Percentiles rank a stretch among this genome's conserved stretches.
phyloP scores from a whole-genome alignment of 2,329 filamentous ascomycete genomes.

The Harringtonia lauricola region DNA sequence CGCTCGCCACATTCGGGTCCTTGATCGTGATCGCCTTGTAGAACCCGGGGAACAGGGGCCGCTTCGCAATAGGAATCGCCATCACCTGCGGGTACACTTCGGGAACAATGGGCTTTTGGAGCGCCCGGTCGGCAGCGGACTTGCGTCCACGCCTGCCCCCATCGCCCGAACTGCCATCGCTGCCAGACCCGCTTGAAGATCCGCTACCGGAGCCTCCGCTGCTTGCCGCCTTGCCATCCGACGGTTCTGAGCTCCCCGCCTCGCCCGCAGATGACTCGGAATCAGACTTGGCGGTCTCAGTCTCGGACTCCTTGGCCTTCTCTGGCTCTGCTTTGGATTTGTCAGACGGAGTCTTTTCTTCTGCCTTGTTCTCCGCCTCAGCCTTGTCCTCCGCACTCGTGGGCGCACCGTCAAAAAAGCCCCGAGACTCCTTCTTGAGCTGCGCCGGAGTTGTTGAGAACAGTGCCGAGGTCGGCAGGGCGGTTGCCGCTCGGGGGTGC shows the following conservation, averaged over 20 bases:
- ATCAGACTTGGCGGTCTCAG: conserved; percentile 18
- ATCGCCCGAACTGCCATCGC: conserved; percentile 39
- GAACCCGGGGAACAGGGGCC: conserved; percentile 91
- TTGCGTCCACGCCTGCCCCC: conserved; percentile 64
- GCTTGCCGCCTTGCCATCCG: conserved; percentile 42
- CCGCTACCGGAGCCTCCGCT: conserved; percentile 25
- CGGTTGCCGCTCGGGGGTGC: not conserved
- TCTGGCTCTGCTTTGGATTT: conserved; percentile 2
- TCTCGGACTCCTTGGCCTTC: conserved; percentile 5
- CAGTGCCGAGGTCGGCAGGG: not conserved
- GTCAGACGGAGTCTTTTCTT: conserved; percentile 2
- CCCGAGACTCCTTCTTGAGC: conserved; percentile 12
- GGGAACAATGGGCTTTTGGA: conserved; percentile 81
- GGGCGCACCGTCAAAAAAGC: conserved; percentile 11
- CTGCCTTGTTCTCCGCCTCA: conserved; percentile 9
- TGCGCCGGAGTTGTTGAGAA: conserved; percentile 10
- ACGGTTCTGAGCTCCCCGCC: conserved; percentile 22
- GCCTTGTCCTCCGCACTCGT: conserved; percentile 8
- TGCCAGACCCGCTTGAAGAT: conserved; percentile 24
- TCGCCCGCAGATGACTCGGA: conserved; percentile 26
- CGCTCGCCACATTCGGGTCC: conserved; percentile 80
- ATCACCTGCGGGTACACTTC: conserved; percentile 97
- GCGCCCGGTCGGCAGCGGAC: conserved; percentile 52
- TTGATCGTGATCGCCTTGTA: conserved; percentile 98
- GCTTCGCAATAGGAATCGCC: conserved; percentile 88